These are phyloP conservation scores for Hypoxylon lienhwacheense DNA, from an alignment of 495 filamentous ascomycete species.

Conservation along the genomic window DNA sequence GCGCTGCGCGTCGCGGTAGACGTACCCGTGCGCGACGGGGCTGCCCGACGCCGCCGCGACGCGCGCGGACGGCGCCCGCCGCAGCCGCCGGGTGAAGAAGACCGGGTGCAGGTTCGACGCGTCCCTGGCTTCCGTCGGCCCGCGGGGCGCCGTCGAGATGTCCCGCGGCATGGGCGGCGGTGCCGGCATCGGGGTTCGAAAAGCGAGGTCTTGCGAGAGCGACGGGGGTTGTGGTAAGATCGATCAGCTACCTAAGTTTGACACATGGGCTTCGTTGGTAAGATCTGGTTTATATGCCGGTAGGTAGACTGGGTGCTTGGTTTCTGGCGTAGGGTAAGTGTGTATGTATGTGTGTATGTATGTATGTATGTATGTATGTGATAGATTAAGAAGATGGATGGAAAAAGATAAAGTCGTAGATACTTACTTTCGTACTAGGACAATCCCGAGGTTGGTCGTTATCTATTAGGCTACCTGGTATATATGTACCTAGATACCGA, in stretches of 20 bases:
- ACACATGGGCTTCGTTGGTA: no score
- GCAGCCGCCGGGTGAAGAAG: constrained; percentile 60
- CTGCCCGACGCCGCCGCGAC: constrained; percentile 34
- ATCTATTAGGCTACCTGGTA: no score
- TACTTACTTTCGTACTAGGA: neutral
- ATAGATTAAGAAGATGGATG: neutral
- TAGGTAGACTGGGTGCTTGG: no score
- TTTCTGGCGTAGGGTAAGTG: no score
- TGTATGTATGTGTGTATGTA: no score
- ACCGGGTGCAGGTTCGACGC: constrained; percentile 57
- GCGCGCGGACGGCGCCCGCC: constrained; percentile 41
- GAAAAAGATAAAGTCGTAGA: neutral
- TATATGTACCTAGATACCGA: neutral
- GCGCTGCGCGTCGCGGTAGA: constrained; percentile 46
- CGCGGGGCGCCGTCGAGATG: neutral
- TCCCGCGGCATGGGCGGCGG: constrained; percentile 5
- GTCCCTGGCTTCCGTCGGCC: no score
- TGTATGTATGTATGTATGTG: no score
- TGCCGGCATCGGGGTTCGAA: constrained; percentile 3
- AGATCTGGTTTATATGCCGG: no score
- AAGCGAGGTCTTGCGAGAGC: no score
- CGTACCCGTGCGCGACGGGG: constrained; percentile 59
- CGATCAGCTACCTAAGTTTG: no score
- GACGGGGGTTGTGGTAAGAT: no score
- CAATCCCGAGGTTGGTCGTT: constrained; percentile 22